Base-by-base conservation (phyloP, 768 basidiomycete species). In the Mycena galericulata region DNA sequence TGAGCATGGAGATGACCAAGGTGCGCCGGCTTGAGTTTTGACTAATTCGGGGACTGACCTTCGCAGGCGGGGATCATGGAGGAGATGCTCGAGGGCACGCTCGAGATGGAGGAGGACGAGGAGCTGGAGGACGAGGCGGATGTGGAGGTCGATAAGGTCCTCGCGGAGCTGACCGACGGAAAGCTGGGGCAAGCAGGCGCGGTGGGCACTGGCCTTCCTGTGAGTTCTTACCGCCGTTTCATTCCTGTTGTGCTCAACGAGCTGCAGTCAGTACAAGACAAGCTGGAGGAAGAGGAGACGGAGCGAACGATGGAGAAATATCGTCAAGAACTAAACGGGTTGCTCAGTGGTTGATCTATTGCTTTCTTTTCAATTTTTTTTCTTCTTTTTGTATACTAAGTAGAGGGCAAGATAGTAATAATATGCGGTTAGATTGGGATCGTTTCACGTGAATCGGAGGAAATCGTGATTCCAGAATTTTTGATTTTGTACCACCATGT, bases 1-100 rank as follows among this genome's bases (percentile, higher is more conserved):
- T 99, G 96, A 95, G 93, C 73, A 95, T 97, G 92, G 98, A 99
- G 80, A 98, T 99, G 98, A 99, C 94, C 69, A 99, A 99, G 89
- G 97, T 92, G 72, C 43, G 84, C 60, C 9, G 18, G 20, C 32
- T 30, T 17, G 14, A 62, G 38, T 10, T 30, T 24, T 51, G 49
- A 4, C 45, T 15, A 45, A 32, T 20, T 66, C 34, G 34, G 34
- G 49, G 22, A 70, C 22, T 11, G 27, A 40, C 4, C 55, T 22
- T 60, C 5, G 46, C 72, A 98, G 97, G 96, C 96, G 36, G 98
- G 98, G 2, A 94, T 99, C 69, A 90, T 99, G 89, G 94, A 96
- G 73, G 98, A 99, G 78, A 99, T 99, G 98, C 81, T 99, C 59
- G 96, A 96, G 67, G 97, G 98, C 73, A 94, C 90, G 47, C 82